A percentile compares a stretch with the other conserved stretches of the same genome.
Conservation (phyloP, 2,329 filamentous ascomycete species). For the Sclerotinia borealis region DNA sequence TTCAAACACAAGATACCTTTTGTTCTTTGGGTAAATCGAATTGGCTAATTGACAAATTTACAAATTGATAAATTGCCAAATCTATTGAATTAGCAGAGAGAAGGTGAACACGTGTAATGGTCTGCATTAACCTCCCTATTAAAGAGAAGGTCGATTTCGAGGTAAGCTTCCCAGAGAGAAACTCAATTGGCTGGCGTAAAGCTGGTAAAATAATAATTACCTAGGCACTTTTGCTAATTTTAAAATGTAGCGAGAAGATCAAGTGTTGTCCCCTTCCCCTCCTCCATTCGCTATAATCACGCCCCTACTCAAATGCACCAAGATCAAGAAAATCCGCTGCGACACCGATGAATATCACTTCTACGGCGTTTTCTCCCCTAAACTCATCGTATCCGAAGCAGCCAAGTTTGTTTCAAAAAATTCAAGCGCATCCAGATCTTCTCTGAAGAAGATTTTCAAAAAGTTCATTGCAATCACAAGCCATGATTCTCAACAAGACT, state of each 20-base stretch:
- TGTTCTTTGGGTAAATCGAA: neutral
- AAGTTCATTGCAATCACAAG: neutral
- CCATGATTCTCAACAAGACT: neutral
- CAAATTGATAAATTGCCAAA: too few relatives aligned
- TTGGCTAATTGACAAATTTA: neutral
- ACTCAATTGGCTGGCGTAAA: too few relatives aligned
- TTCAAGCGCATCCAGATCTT: neutral
- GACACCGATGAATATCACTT: neutral
- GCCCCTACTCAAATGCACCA: neutral
- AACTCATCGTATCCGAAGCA: neutral
- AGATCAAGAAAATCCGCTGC: neutral
- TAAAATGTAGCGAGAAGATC: neutral
- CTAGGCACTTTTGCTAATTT: neutral
- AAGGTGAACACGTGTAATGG: neutral
- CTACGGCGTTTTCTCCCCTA: neutral
- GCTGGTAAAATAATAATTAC: neutral
- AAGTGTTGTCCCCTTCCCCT: neutral
- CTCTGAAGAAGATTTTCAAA: neutral
- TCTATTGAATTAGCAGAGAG: too few relatives aligned
- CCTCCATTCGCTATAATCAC: neutral
- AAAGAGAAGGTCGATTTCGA: neutral
- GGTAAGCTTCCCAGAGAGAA: neutral
- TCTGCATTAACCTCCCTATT: neutral
- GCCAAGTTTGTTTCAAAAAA: constrained; percentile 4
- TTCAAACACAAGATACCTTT: neutral